A percentile compares a stretch with the other conserved stretches of the same genome.
Conservation (phyloP, 495 filamentous ascomycete genomes). For the Tuber microsphaerosporum region DNA sequence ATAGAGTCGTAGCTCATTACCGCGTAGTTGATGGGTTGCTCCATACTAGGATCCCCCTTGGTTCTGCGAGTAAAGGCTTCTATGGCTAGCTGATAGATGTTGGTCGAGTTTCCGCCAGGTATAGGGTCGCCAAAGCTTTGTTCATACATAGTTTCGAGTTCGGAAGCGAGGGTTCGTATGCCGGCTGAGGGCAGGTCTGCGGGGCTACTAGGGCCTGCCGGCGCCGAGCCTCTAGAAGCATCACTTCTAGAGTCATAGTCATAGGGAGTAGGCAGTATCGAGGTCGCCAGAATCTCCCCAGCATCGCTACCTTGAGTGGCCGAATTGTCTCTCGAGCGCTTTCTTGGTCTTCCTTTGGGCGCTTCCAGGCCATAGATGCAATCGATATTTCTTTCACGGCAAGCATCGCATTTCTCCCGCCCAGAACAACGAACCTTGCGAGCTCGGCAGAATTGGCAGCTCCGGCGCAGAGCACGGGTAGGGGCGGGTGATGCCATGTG, state of each 20-base stretch:
- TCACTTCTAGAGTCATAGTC: conserved; percentile 4
- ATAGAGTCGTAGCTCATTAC: neutral
- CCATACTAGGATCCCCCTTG: neutral
- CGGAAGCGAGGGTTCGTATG: neutral
- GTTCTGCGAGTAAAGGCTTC: conserved; percentile 1
- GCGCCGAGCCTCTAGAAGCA: neutral
- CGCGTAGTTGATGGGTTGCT: neutral
- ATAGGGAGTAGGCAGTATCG: neutral
- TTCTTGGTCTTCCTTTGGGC: neutral
- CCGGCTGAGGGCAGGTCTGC: neutral
- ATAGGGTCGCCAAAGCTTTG: neutral
- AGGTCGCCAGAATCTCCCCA: neutral
- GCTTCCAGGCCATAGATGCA: conserved; percentile 4
- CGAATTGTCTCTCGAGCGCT: neutral
- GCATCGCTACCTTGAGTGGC: neutral
- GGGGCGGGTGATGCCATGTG: conserved; percentile 3
- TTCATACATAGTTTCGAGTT: neutral
- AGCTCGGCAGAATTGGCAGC: neutral
- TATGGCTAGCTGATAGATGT: neutral
- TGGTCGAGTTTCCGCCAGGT: neutral
- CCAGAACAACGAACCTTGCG: neutral
- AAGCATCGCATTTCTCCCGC: conserved; percentile 1
- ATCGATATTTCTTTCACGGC: conserved; percentile 3
- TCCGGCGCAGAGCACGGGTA: neutral
- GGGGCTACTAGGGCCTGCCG: neutral